Percentiles rank a stretch among this genome's conserved stretches.
These are phyloP conservation scores for Breynia disticha DNA, from an alignment of 441 rosid genomes.

Conservation along the genomic window DNA sequence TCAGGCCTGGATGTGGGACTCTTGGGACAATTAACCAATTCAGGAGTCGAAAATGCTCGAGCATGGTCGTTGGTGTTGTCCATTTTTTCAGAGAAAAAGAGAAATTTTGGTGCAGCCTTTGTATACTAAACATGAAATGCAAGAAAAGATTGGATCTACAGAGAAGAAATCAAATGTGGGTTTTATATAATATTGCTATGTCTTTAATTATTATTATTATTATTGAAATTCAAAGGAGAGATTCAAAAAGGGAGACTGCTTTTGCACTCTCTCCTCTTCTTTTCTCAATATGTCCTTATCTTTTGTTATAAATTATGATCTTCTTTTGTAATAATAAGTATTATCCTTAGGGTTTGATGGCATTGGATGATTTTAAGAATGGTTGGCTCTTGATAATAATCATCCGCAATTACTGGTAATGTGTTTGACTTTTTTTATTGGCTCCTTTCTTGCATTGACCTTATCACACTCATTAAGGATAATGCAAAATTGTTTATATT, in stretches of 20 bases:
- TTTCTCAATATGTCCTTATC: too few relatives aligned
- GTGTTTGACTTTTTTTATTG: slow-evolving; percentile 13
- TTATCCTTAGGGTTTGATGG: neutral
- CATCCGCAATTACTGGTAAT: too few relatives aligned
- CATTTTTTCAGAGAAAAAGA: neutral
- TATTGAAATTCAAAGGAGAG: slow-evolving; percentile 12
- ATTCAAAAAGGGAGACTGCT: slow-evolving; percentile 27
- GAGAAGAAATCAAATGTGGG: too few relatives aligned
- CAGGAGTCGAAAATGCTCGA: slow-evolving; percentile 50
- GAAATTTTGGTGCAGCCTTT: too few relatives aligned
- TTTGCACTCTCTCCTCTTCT: slow-evolving; percentile 20
- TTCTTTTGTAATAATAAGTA: too few relatives aligned
- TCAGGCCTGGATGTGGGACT: slow-evolving; percentile 13
- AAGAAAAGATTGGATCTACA: too few relatives aligned
- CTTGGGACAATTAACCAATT: slow-evolving; percentile 20
- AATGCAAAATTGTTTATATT: too few relatives aligned
- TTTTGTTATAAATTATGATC: too few relatives aligned
- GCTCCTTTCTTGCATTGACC: slow-evolving; percentile 14
- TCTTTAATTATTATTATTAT: too few relatives aligned
- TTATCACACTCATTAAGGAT: neutral
- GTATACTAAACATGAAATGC: too few relatives aligned
- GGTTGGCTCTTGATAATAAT: too few relatives aligned
- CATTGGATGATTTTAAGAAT: slow-evolving; percentile 5
- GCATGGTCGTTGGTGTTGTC: slow-evolving; percentile 20
- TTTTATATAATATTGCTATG: too few relatives aligned